Base-by-base conservation (phyloP, 345 rosid genomes). In the Xanthoceras sorbifolium region DNA sequence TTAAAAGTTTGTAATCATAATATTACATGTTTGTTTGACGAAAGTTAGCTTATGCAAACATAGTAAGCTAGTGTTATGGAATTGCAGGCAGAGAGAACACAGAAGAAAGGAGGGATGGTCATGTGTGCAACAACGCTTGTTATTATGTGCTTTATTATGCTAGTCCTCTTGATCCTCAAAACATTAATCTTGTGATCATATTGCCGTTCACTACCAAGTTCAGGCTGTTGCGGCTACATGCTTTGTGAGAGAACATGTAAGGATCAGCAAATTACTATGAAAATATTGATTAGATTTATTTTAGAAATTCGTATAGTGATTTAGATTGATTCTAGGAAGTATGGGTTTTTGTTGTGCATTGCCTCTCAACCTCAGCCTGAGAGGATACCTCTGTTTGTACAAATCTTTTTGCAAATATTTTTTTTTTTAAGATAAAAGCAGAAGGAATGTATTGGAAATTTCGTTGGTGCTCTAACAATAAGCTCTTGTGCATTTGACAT, bases 81-180 rank as follows among this genome's bases (percentile, higher is more conserved):
- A 46, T 29, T 78, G 85, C 91, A 97, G 98, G 99, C 98, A 0
- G 98, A 92, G 82, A 89, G 88, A 88, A 82, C 95, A 31, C 98
- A 92, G 75, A 89, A 90, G 71, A 83, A 89, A 79, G 97, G 98
- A 28, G 93, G 95, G 64, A 91, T 97, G 97, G 97, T 92, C 80
- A 94, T 79, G 89, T 97, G 97, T 67, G 98, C 95, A 12, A 87
- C 91, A 0, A 89, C 87, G 74, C 94, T 97, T 6, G 89, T 94
- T 42, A 86, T 97, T 68, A 84, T 97, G 83, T 97, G 99, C 85
- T 72, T 91, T 71, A 65, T 94, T 77, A 92, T 97, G 99, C 79
- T 94, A 84, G 81, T 90, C 71, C 96, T 92, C 77, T 85, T 97
- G 74, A 72, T 97, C 68, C 87, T 97, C 69, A 97, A 97, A 88